Conservation (phyloP, 2,329 filamentous ascomycete genomes). For the Nannizziopsis arthrosporioides region DNA sequence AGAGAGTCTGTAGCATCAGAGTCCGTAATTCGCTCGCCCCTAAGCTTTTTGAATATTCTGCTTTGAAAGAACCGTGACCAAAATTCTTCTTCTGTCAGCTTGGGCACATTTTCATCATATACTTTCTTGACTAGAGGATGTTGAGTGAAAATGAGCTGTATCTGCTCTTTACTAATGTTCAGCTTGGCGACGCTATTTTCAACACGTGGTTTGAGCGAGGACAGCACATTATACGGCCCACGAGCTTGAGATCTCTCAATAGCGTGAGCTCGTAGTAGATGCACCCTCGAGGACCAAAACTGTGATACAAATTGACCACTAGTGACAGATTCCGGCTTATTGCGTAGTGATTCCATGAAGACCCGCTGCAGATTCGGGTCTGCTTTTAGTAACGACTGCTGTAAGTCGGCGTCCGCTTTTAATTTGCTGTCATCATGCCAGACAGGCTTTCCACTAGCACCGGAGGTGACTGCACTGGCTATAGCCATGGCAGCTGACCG, state of each 20-base stretch:
- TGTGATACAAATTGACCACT: slow-evolving; percentile 74
- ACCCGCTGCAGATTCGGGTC: slow-evolving; percentile 65
- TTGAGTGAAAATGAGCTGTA: slow-evolving; percentile 83
- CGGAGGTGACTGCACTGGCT: slow-evolving; percentile 53
- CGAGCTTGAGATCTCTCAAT: slow-evolving; percentile 78
- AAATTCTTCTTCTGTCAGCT: slow-evolving; percentile 66
- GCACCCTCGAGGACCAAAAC: slow-evolving; percentile 86
- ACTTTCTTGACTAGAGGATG: slow-evolving; percentile 82
- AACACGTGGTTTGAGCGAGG: slow-evolving; percentile 70
- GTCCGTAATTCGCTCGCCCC: slow-evolving; percentile 75
- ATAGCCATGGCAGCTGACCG: slow-evolving; percentile 64
- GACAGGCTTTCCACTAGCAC: slow-evolving; percentile 39
- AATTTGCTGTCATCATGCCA: slow-evolving; percentile 75
- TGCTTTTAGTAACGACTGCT: slow-evolving; percentile 77
- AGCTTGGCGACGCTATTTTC: slow-evolving; percentile 65
- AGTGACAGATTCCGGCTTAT: slow-evolving; percentile 74
- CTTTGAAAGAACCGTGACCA: slow-evolving; percentile 94
- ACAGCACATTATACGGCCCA: slow-evolving; percentile 87
- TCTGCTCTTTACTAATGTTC: slow-evolving; percentile 81
- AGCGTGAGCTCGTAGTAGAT: slow-evolving; percentile 76
- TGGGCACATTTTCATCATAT: slow-evolving; percentile 87
- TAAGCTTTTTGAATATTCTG: slow-evolving; percentile 76
- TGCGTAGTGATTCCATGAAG: slow-evolving; percentile 71
- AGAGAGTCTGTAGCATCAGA: slow-evolving; percentile 64
- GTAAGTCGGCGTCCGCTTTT: slow-evolving; percentile 65